phyloP scores from a whole-genome alignment of 192 early-diverging fungal genomes.

The Irineochytrium annulatum region DNA sequence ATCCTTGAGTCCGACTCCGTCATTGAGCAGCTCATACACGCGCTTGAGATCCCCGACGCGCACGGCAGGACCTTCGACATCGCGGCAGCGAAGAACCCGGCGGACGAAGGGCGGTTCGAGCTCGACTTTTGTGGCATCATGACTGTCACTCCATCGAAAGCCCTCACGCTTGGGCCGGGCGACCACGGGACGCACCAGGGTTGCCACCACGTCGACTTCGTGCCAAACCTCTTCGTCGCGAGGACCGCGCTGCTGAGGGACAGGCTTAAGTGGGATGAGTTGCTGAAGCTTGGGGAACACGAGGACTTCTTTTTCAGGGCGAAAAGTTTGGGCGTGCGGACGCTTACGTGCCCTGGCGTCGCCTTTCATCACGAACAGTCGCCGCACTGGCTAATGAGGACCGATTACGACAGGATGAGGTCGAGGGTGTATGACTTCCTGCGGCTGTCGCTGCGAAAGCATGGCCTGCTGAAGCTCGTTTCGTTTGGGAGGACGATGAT shows the following conservation, averaged over 20 bases:
- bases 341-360: slow-evolving; percentile 31
- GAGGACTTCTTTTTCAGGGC: slow-evolving; percentile 37
- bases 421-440: slow-evolving; percentile 26
- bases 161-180: slow-evolving; percentile 15
- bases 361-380: slow-evolving; percentile 31
- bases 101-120: slow-evolving; percentile 26
- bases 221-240: slow-evolving; percentile 33
- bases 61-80: slow-evolving; percentile 19
- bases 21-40: slow-evolving; percentile 22
- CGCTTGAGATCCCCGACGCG: slow-evolving; percentile 16
- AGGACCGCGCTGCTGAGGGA: slow-evolving; percentile 22
- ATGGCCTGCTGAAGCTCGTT: slow-evolving; percentile 10
- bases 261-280: slow-evolving; percentile 26
- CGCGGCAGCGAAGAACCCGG: slow-evolving; percentile 31
- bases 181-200: slow-evolving; percentile 17
- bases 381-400: slow-evolving; percentile 27
- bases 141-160: not conserved
- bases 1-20: slow-evolving; percentile 4
- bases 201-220: slow-evolving; percentile 31
- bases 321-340: slow-evolving; percentile 20
- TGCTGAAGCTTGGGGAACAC: slow-evolving; percentile 33
- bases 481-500: slow-evolving; percentile 28
- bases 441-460: slow-evolving; percentile 26
- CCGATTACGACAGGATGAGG: slow-evolving; percentile 29
- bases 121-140: slow-evolving; percentile 32